Evolutionary conservation across 1,139 yeast genomes (phyloP), one percentile per base, ranked within the genome.

Genomic region (Blastobotrys illinoisensis): DNA sequence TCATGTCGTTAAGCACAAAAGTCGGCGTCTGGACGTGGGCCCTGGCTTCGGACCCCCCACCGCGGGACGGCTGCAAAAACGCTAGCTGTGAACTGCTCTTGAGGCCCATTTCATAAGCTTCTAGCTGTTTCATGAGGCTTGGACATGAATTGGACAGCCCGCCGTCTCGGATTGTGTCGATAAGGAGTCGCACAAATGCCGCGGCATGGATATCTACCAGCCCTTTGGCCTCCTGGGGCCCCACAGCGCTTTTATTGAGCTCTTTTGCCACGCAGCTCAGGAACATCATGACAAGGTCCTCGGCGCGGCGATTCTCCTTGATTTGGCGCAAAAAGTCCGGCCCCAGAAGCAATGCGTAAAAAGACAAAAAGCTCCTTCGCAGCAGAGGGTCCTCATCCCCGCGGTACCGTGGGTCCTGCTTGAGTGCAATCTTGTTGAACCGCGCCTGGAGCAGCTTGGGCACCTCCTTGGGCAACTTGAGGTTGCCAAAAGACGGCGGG

Each of bases 201-300:
- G 77, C 76, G 0, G 88, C 79, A 56, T 85, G 88, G 32, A 71
- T 68, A 61, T 81, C 83, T 0, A 84, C 79, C 28, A 74, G 71
- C 1, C 72, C 67, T 56, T 79, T 78, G 40, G 76, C 70, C 47
- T 80, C 79, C 13, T 71, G 65, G 1, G 67, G 71, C 3, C 75
- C 75, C 2, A 70, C 64, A 0, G 80, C 79, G 45, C 80, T 60
- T 59, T 83, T 82, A 51, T 74, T 76, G 44, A 86, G 67, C 66
- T 85, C 91, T 60, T 81, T 84, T 55, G 82, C 81, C 7, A 88
- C 83, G 56, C 81, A 77, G 21, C 84, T 77, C 19, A 85, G 80
- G 66, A 86, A 88, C 66, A 79, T 76, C 74, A 85, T 79, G 7
- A 87, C 79, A 52, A 87, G 71, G 55, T 82, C 86, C 60, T 85